Evolutionary conservation across 345 rosid genomes (phyloP), one percentile per base, ranked within the genome.

Genomic region (Gynandropsis gynandra): DNA sequence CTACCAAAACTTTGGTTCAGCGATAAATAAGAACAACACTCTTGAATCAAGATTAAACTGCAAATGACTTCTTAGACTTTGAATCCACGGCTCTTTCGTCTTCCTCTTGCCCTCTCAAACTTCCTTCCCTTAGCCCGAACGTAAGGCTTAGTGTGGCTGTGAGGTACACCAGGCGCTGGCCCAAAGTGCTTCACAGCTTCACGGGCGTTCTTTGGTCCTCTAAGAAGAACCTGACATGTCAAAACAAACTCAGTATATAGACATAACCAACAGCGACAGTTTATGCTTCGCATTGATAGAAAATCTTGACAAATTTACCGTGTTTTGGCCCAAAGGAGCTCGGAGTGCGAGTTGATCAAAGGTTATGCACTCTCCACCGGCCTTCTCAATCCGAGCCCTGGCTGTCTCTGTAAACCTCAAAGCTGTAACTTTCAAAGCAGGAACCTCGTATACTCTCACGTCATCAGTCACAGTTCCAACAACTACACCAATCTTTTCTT

Each of bases 111-210:
- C 58, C 52, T 80, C 77, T 86, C 93, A 44, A 78, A 86, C 77
- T 86, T 86, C 69, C 95, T 79, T 66, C 95, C 95, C 80, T 78
- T 79, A 0, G 68, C 7, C 27, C 97, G 77, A 31, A 86, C 90
- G 42, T 80, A 89, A 0, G 97, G 95, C 63, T 89, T 89, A 52
- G 86, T 47, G 68, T 81, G 75, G 67, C 94, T 89, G 82, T 78
- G 86, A 0, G 97, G 97, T 42, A 89, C 95, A 63, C 97, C 94
- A 38, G 97, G 97, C 42, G 97, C 95, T 1, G 78, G 89, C 2
- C 97, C 97, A 39, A 89, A 89, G 70, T 89, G 97, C 72, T 86
- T 89, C 62, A 86, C 97, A 15, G 94, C 97, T 54, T 89, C 95
- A 50, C 95, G 89, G 0, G 82, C 64, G 71, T 81, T 89, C 94